Evolutionary conservation across 2,329 filamentous ascomycete species (phyloP), one percentile per base, ranked within the genome.

Genomic region (Hymenotorrendiella dingleyae): DNA sequence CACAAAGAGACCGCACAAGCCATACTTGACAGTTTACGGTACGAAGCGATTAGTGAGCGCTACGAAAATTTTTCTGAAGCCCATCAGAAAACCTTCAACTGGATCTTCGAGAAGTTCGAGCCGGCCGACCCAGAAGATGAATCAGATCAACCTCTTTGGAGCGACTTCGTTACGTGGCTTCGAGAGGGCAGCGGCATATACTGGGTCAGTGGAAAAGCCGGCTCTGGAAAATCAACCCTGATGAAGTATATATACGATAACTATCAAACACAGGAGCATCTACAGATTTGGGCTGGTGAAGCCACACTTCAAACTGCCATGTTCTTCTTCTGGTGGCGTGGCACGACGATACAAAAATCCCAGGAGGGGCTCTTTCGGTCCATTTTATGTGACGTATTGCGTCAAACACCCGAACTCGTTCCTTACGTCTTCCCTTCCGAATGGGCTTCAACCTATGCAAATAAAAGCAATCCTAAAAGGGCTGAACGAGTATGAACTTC

Each of bases 161-260:
- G 11, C 16, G 36, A 32, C 23, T 46, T 48, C 19, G 16, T 29
- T 8, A 6, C 44, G 4, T 53, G 48, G 48, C 26, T 53, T 17
- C 12, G 17, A 12, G 5, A 19, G 4, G 36, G 37, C 0, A n/a
- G 29, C 27, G 43, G 22, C 0, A 28, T 46, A 6, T 48, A 48
- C 22, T 53, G 45, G 50, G 36, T 53, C 16, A 34, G 21, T 12
- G 47, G 47, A 4, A 50, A 46, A 28, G 42, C 50, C 42, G 35
- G 35, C 9, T 37, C 35, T 17, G 22, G 35, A 3, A 37, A 37
- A 17, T 36, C 34, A 5, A 36, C 34, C 20, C 14, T 36, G 34
- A 36, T 36, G 34, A 23, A 26, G 34, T 36, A 36, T 26, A 22
- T 36, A 4, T 36, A 23, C 20, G 21, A 36, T 14, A 26, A 24